Percentiles rank a stretch among this genome's conserved stretches.
Conservation (phyloP, 306 rosid species). For the Medicago arabica region DNA sequence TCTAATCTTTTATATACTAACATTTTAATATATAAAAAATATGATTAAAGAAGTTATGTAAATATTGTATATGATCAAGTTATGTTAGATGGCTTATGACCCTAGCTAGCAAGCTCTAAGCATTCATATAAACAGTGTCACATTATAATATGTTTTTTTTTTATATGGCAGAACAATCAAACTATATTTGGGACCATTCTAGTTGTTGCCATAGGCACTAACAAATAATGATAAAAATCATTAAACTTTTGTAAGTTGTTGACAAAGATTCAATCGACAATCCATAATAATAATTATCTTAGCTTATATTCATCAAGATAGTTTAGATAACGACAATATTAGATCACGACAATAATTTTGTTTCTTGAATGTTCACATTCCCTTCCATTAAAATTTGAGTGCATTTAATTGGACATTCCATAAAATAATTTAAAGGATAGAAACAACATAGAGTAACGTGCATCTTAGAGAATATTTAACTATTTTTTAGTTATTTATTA, state of each 20-base stretch:
- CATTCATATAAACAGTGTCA: background rate
- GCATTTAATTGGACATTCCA: conserved; percentile 18
- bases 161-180: conserved; percentile 41
- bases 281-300: conserved; percentile 35
- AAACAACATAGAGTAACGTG: background rate
- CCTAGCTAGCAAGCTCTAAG: too few species aligned
- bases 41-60: too few species aligned
- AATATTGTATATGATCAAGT: too few species aligned
- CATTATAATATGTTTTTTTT: background rate
- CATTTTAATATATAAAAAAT: too few species aligned
- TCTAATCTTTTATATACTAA: too few species aligned
- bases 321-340: conserved; percentile 44
- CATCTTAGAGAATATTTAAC: too few species aligned
- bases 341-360: conserved; percentile 51
- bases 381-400: background rate
- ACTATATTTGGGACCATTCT: conserved; percentile 48
- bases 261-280: conserved; percentile 48
- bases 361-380: conserved; percentile 50
- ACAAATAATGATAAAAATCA: conserved; percentile 36
- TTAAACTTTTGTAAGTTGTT: conserved; percentile 38
- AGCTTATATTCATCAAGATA: background rate
- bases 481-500: too few species aligned
- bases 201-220: conserved; percentile 67
- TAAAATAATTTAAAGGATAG: background rate
- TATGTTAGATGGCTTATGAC: too few species aligned